phyloP scores from a whole-genome alignment of 352 stramenopile genomes.

The Phytophthora tubulina region DNA sequence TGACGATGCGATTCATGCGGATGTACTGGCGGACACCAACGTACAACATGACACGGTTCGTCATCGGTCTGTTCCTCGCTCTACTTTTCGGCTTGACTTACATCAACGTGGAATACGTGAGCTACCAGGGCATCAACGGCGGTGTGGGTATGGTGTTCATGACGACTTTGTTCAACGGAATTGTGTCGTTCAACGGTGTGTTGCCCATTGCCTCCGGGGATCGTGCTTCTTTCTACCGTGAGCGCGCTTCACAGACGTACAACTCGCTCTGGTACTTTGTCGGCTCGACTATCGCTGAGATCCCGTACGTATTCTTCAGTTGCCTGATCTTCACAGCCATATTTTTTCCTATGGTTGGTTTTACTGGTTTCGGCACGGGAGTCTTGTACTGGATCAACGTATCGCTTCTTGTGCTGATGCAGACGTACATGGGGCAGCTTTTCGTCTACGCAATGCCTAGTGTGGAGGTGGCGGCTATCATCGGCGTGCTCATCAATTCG shows the following conservation, averaged over 20 bases:
- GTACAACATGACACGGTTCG: slow-evolving; percentile 84
- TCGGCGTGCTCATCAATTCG: slow-evolving; percentile 33
- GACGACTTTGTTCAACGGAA: slow-evolving; percentile 64
- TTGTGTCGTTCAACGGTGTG: slow-evolving; percentile 34
- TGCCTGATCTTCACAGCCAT: slow-evolving; percentile 41
- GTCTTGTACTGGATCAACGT: slow-evolving; percentile 46
- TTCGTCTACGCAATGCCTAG: slow-evolving; percentile 31
- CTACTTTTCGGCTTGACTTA: slow-evolving; percentile 29
- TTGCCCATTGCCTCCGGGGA: slow-evolving; percentile 57
- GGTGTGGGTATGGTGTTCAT: slow-evolving; percentile 83
- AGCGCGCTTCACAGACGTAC: slow-evolving; percentile 94
- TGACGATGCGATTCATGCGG: slow-evolving; percentile 42
- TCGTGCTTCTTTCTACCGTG: slow-evolving; percentile 77
- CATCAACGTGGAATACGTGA: slow-evolving; percentile 39
- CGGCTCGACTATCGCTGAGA: slow-evolving; percentile 72
- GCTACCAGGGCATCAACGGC: slow-evolving; percentile 40
- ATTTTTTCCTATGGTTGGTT: slow-evolving; percentile 51
- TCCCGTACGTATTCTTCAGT: slow-evolving; percentile 59
- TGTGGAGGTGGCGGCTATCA: slow-evolving; percentile 37
- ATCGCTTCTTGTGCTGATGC: slow-evolving; percentile 42
- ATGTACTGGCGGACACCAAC: slow-evolving; percentile 86
- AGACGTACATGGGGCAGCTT: slow-evolving; percentile 45
- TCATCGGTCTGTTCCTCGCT: slow-evolving; percentile 47
- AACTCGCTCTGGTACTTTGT: slow-evolving; percentile 84
- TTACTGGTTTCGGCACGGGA: slow-evolving; percentile 36